A percentile compares a stretch with the other conserved stretches of the same genome.
phyloP scores from a whole-genome alignment of 2,329 filamentous ascomycete genomes.

The Trichoderma sp. region DNA sequence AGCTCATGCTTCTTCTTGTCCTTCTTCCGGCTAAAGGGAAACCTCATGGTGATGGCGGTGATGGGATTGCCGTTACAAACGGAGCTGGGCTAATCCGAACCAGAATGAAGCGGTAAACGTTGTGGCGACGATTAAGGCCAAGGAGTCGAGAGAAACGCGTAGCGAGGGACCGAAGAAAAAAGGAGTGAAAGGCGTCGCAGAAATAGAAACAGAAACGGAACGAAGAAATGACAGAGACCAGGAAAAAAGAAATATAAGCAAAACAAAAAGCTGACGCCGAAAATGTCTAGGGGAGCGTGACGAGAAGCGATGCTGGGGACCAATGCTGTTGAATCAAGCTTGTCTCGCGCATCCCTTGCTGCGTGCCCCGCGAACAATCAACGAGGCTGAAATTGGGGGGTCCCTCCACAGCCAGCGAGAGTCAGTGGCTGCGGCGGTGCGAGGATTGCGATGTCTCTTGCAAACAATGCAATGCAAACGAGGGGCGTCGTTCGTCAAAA shows the following conservation, averaged over 20 bases:
- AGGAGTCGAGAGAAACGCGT: not conserved
- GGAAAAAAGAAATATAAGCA: not conserved
- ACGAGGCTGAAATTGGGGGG: slow-evolving; percentile 16
- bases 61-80: not conserved
- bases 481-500: not conserved
- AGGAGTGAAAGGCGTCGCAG: not conserved
- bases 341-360: slow-evolving; percentile 16
- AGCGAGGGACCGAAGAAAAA: not conserved
- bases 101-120: not conserved
- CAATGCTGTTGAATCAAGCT: slow-evolving; percentile 5
- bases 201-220: not conserved
- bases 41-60: slow-evolving; percentile 30
- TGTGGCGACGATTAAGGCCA: not conserved
- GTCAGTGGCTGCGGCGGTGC: not conserved
- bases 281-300: slow-evolving; percentile 4
- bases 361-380: slow-evolving; percentile 14
- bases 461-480: not conserved
- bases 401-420: slow-evolving; percentile 6
- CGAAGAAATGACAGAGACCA: not conserved
- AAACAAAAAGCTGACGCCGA: not conserved
- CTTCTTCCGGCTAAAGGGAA: slow-evolving; percentile 39
- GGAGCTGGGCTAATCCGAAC: not conserved
- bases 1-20: slow-evolving; percentile 35
- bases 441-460: slow-evolving; percentile 1
- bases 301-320: not conserved